Evolutionary conservation across 495 filamentous ascomycete species (phyloP).

Genomic region (Podospora appendiculata): DNA sequence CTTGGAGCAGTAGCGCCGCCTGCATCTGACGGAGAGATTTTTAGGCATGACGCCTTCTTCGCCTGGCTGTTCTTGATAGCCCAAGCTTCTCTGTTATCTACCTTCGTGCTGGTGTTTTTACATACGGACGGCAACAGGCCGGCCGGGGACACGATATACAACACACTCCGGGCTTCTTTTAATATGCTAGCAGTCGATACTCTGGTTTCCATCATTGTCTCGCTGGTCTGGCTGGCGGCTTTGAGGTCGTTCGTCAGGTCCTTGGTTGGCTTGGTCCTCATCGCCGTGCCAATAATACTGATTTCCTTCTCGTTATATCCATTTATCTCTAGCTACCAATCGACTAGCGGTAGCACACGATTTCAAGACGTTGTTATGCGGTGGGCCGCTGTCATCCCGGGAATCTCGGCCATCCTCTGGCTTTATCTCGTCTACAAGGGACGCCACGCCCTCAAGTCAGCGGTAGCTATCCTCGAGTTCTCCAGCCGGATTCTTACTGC

Average conservation of each 20-base stretch:
- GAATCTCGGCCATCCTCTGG: conserved; percentile 68
- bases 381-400: conserved; percentile 73
- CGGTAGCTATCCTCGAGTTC: conserved; percentile 84
- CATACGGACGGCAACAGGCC: conserved; percentile 62
- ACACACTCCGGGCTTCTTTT: conserved; percentile 76
- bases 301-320: conserved; percentile 86
- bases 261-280: conserved; percentile 66
- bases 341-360: conserved; percentile 56
- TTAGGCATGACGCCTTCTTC: conserved; percentile 79
- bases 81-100: conserved; percentile 73
- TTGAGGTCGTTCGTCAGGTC: conserved; percentile 77
- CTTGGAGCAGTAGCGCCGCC: conserved; percentile 11
- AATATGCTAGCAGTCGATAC: conserved; percentile 87
- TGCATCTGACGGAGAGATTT: conserved; percentile 36
- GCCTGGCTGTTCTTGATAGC: conserved; percentile 84
- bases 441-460: conserved; percentile 69
- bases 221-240: conserved; percentile 83
- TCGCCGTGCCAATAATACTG: conserved; percentile 78
- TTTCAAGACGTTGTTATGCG: conserved; percentile 87
- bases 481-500: conserved; percentile 77
- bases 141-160: conserved; percentile 84
- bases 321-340: conserved; percentile 81
- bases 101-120: conserved; percentile 78
- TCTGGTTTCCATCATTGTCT: conserved; percentile 77
- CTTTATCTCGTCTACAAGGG: conserved; percentile 70